phyloP scores from a whole-genome alignment of 2,329 filamentous ascomycete genomes.

The Stemphylium beticola region DNA sequence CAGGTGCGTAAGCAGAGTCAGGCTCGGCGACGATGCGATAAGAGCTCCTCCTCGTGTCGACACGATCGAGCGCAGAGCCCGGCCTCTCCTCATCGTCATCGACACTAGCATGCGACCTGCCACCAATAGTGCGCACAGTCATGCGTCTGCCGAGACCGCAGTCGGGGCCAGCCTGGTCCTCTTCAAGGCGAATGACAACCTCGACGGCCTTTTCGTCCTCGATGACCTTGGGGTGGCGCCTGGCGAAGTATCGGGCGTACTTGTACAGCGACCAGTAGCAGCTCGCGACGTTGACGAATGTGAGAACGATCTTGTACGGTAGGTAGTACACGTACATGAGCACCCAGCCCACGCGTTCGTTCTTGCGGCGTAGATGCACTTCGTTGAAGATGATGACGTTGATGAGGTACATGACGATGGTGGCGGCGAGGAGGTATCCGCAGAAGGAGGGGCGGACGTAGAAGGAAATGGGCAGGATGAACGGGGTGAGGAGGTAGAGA shows the following conservation, averaged over 20 bases:
- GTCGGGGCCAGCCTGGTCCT: constrained; percentile 12
- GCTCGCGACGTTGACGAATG: constrained; percentile 52
- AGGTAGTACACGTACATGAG: constrained; percentile 52
- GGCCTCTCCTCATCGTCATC: background rate
- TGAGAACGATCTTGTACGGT: constrained; percentile 54
- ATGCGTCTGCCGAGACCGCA: constrained; percentile 28
- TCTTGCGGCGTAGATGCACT: constrained; percentile 54
- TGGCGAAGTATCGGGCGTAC: constrained; percentile 56
- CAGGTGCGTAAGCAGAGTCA: background rate
- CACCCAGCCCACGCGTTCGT: constrained; percentile 51
- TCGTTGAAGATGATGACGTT: constrained; percentile 58
- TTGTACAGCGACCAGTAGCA: constrained; percentile 50
- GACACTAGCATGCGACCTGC: background rate
- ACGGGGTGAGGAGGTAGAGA: constrained; percentile 54
- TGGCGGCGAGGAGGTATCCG: constrained; percentile 48
- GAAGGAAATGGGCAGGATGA: constrained; percentile 56
- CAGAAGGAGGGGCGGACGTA: constrained; percentile 52
- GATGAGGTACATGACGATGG: constrained; percentile 52
- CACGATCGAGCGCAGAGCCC: background rate
- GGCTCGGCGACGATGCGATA: constrained; percentile 1
- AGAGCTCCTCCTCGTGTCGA: background rate
- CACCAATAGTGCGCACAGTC: constrained; percentile 27
- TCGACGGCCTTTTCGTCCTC: constrained; percentile 54
- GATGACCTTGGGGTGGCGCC: constrained; percentile 56
- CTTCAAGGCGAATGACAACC: constrained; percentile 35